These are phyloP conservation scores for Zygnema circumcarinatum DNA, from an alignment of 139 green algal species.

Conservation along the genomic window DNA sequence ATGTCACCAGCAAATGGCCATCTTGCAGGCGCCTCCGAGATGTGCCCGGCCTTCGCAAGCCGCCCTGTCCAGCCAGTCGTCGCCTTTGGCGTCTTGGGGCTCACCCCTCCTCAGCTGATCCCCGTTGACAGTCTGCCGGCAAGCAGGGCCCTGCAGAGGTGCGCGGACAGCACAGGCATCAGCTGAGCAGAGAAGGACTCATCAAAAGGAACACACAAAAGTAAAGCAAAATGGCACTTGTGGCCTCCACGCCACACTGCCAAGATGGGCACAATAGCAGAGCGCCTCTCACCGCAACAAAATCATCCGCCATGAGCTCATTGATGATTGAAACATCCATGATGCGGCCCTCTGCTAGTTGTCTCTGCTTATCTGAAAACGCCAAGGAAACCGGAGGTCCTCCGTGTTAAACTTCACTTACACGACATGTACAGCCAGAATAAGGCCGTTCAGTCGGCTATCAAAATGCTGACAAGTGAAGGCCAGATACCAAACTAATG, in stretches of 20 bases:
- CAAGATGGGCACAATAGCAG: too few relatives aligned
- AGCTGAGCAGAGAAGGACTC: too few relatives aligned
- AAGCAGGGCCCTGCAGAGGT: too few relatives aligned
- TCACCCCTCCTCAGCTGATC: neutral
- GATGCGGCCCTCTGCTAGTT: neutral
- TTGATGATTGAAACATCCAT: neutral
- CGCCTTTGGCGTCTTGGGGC: neutral
- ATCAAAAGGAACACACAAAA: too few relatives aligned
- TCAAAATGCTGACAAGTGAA: neutral
- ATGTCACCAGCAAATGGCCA: conserved; percentile 20
- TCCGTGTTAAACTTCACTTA: too few relatives aligned
- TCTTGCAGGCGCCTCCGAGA: neutral
- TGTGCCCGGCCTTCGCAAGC: neutral
- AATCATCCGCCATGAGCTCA: neutral
- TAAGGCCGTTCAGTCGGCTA: neutral
- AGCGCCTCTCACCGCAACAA: neutral
- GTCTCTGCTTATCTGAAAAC: too few relatives aligned
- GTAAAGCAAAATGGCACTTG: too few relatives aligned
- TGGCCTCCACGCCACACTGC: too few relatives aligned
- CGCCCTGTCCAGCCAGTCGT: neutral
- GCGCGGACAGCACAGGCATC: too few relatives aligned
- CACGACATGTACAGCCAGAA: too few relatives aligned
- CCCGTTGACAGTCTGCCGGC: neutral
- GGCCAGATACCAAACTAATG: neutral
- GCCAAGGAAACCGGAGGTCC: too few relatives aligned